Evolutionary conservation across 2,329 filamentous ascomycete genomes (phyloP), one percentile per base, ranked within the genome.

Genomic region (Hymenoscyphus albidus): DNA sequence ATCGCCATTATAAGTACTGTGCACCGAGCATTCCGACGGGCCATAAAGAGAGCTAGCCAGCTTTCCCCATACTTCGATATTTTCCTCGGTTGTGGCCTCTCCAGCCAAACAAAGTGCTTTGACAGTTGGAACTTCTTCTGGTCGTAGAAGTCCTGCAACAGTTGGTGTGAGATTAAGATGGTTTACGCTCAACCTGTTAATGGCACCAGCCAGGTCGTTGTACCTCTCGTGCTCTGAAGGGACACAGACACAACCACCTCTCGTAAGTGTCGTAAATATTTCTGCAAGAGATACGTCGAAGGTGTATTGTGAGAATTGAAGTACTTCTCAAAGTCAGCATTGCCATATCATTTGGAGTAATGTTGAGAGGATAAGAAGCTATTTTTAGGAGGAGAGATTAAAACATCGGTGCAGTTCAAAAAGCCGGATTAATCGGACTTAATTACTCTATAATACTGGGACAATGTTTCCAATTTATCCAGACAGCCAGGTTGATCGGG

Each of bases 291-390:
- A 44, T 35, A 61, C 61, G 32, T 69, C 67, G 56, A 67, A 69
- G 2, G 65, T 67, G 57, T 69, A 64, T 9, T 63, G 44, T 12
- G 67, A 62, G 59, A 69, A 69, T 39, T 69, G 67, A n/a, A 69
- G 44, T 0, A 65, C 64, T 35, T 35, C 5, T 35, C 35, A 10
- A 4, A 35, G 35, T 35, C 35, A 35, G 35, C 35, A 35, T 35
- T 35, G 35, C 9, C 35, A 6, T 35, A 35, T 35, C 1, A 35
- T 35, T 35, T 10, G 35, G 35, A 10, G 35, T 27, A 27, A 27
- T 27, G 3, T 27, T 27, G 27, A 27, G 27, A 27, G 2, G 27
- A 27, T 27, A 27, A 27, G 27, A 27, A 27, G 27, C 27, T 27
- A 27, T 27, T 27, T 27, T 27, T 27, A 27, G 27, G 27, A 27